Evolutionary conservation across 2,329 filamentous ascomycete genomes (phyloP), one percentile per base, ranked within the genome.

Genomic region (Monilinia polystroma): DNA sequence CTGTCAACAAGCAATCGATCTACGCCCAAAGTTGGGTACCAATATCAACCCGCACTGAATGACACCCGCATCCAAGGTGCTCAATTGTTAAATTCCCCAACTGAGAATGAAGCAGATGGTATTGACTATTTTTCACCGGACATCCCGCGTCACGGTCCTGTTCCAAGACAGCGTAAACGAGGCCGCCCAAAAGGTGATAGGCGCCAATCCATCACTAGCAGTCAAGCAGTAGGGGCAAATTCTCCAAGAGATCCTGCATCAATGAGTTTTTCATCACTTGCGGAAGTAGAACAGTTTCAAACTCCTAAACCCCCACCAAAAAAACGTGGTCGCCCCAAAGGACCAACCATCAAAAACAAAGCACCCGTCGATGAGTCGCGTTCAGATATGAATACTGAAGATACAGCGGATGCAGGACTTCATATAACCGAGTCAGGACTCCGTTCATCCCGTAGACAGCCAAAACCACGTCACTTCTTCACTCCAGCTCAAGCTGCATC

Each of bases 261-360:
- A 38, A 47, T 62, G 29, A 54, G 57, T 23, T 41, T 62, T 20
- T 63, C 55, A 18, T 54, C 64, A 23, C 56, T 49, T 26, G 51
- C 64, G 12, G 56, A 63, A 49, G 12, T 66, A 10, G 58, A 60
- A n/a, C 18, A 45, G 18, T 60, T 62, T 10, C 49, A 45, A 57
- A 57, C 63, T 6, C 41, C 49, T 51, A 66, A 54, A 26, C 43
- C 43, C 11, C 11, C 23, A 14, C 57, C 29, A 8, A 66, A 56
- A 43, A 66, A 66, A 23, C 65, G 65, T 41, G 65, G 65, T 32
- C 65, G 65, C 32, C 65, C 65, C 4, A 52, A 20, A 52, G 65
- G 65, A n/a, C 26, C 59, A 43, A 56, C 60, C 6, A 41, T 45
- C n/a, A 66, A 62, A 43, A 49, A 47, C 16, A 53, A 63, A 54